phyloP scores from a whole-genome alignment of 306 rosid genomes.

The Trichosanthes cucumerina region DNA sequence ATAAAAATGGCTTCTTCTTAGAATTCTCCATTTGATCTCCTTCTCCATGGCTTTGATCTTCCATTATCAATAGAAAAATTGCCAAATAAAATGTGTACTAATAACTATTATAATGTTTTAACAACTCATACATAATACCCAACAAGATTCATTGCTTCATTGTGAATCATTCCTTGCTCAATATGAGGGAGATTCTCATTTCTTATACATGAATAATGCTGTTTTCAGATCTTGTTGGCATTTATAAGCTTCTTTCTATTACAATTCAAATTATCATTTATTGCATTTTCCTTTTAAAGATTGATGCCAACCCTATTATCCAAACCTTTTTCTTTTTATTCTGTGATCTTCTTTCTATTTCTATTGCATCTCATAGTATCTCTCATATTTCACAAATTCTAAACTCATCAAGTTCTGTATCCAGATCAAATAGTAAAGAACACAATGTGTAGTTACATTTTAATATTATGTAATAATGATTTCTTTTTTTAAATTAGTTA shows the following conservation, averaged over 20 bases:
- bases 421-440: not conserved
- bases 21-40: not conserved
- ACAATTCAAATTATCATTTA: not conserved
- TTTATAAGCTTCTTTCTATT: not conserved
- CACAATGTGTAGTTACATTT: not conserved
- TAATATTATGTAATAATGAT: not conserved
- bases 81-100: not conserved
- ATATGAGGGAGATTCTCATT: not conserved
- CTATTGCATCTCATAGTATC: not conserved
- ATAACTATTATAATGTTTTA: not conserved
- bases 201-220: not conserved
- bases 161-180: constrained; percentile 1
- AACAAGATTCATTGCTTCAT: not conserved
- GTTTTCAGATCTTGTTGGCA: not conserved
- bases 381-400: not conserved
- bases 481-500: not conserved
- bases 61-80: not conserved
- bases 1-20: not conserved
- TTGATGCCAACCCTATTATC: not conserved
- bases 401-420: not conserved
- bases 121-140: not conserved
- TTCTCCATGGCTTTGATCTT: not conserved
- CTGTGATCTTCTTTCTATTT: not conserved
- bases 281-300: not conserved
- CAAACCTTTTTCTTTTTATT: not conserved